phyloP scores from a whole-genome alignment of 2,329 filamentous ascomycete genomes.

The Penicillium sp. region DNA sequence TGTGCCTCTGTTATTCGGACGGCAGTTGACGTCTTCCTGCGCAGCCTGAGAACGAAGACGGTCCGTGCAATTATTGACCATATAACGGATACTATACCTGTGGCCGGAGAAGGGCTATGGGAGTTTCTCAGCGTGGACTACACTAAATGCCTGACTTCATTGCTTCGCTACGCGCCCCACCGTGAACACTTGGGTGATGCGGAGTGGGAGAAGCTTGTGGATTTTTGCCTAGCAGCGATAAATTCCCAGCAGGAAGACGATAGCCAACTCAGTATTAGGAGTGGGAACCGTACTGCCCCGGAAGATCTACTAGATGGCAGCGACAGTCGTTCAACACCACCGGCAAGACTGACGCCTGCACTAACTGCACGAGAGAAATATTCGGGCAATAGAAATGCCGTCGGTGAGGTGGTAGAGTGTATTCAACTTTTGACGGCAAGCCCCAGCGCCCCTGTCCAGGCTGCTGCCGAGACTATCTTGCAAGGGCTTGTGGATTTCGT shows the following conservation, averaged over 20 bases:
- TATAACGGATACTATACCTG: slow-evolving; percentile 74
- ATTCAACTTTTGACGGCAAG: slow-evolving; percentile 66
- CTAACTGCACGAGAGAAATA: slow-evolving; percentile 31
- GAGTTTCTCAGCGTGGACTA: slow-evolving; percentile 76
- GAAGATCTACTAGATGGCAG: slow-evolving; percentile 32
- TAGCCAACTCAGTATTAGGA: slow-evolving; percentile 35
- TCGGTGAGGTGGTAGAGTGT: slow-evolving; percentile 66
- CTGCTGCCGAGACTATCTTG: slow-evolving; percentile 61
- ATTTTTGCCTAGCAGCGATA: slow-evolving; percentile 73
- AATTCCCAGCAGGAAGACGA: slow-evolving; percentile 29
- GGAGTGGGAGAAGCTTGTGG: slow-evolving; percentile 70
- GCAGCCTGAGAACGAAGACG: slow-evolving; percentile 74
- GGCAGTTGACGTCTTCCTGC: slow-evolving; percentile 70
- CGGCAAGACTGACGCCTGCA: slow-evolving; percentile 34
- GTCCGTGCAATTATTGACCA: slow-evolving; percentile 79
- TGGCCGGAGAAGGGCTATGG: slow-evolving; percentile 65
- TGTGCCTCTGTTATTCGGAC: slow-evolving; percentile 74
- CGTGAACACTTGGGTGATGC: slow-evolving; percentile 74
- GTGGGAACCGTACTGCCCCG: slow-evolving; percentile 28
- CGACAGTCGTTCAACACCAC: slow-evolving; percentile 36
- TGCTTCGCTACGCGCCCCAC: slow-evolving; percentile 75
- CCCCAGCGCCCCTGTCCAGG: slow-evolving; percentile 68
- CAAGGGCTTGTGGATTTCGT: slow-evolving; percentile 65
- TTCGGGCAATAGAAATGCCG: slow-evolving; percentile 39
- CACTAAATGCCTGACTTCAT: slow-evolving; percentile 70